A percentile compares a stretch with the other conserved stretches of the same genome.
These are phyloP conservation scores for Euptelea pleiosperma DNA, from an alignment of 164 flowering plant species.

Conservation along the genomic window DNA sequence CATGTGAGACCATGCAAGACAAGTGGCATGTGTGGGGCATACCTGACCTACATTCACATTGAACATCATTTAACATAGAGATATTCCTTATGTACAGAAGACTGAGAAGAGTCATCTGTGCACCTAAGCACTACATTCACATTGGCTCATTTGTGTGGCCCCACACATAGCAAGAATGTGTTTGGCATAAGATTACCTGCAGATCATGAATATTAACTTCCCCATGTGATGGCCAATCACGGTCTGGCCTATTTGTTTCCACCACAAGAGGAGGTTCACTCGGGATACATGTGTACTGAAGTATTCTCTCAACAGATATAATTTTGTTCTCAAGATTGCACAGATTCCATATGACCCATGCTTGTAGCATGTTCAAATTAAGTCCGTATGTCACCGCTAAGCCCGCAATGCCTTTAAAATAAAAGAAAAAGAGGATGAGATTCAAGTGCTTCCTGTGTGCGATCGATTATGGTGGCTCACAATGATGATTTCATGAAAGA, in stretches of 20 bases:
- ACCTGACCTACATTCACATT: slow-evolving; percentile 30
- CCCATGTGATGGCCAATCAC: slow-evolving; percentile 15
- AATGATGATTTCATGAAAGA: not conserved
- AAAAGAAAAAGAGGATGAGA: slow-evolving; percentile 3
- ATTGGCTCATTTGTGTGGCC: no score
- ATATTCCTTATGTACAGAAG: not conserved
- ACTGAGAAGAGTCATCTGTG: no score
- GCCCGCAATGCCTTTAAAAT: slow-evolving; percentile 42
- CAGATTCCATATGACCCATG: slow-evolving; percentile 28
- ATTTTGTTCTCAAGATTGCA: slow-evolving; percentile 43
- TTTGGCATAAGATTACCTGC: slow-evolving; percentile 9
- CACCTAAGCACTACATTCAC: no score
- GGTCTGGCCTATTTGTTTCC: slow-evolving; percentile 18
- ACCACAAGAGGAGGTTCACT: slow-evolving; percentile 20
- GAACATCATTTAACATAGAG: not conserved
- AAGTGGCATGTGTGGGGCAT: slow-evolving; percentile 45
- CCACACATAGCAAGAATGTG: no score
- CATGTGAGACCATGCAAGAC: slow-evolving; percentile 37
- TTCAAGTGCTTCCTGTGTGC: not conserved
- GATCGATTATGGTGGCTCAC: not conserved
- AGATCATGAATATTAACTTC: slow-evolving; percentile 17
- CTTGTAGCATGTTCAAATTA: slow-evolving; percentile 30
- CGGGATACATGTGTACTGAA: slow-evolving; percentile 23
- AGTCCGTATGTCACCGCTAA: slow-evolving; percentile 46
- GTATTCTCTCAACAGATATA: slow-evolving; percentile 31